phyloP scores from a whole-genome alignment of 768 basidiomycete genomes.

The Tephrocybe sp. region DNA sequence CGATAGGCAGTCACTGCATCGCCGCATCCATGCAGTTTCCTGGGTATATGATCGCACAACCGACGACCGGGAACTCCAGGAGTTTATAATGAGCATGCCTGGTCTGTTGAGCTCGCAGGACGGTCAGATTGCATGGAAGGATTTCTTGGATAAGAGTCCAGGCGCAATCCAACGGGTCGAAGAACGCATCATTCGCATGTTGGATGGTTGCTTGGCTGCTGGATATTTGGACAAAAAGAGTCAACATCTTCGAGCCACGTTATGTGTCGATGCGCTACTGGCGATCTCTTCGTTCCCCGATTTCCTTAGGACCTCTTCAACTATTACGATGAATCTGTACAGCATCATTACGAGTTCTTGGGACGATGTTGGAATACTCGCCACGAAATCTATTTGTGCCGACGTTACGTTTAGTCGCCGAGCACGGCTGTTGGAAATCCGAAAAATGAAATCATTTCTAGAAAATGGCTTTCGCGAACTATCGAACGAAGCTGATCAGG shows the following conservation, averaged over 20 bases:
- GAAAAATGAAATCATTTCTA: too few relatives aligned
- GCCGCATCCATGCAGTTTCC: neutral
- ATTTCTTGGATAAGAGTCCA: neutral
- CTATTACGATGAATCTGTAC: neutral
- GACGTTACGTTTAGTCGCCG: neutral
- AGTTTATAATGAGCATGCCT: neutral
- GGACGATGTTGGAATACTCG: neutral
- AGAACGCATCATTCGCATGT: neutral
- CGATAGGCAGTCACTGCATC: neutral
- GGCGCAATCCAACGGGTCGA: neutral
- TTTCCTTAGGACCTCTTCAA: neutral
- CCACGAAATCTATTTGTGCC: neutral
- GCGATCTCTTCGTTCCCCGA: neutral
- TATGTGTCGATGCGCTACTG: neutral
- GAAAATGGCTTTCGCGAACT: neutral
- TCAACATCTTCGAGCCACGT: neutral
- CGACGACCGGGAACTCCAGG: constrained; percentile 2
- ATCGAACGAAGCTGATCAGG: neutral
- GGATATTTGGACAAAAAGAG: neutral
- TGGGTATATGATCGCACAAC: constrained; percentile 2
- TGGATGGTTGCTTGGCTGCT: neutral
- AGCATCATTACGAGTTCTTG: neutral
- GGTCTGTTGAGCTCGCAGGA: neutral
- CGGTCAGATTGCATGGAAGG: constrained; percentile 1
- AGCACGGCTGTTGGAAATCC: neutral